These are phyloP conservation scores for Glarea lozoyensis DNA, from an alignment of 495 filamentous ascomycete species.

Conservation along the genomic window DNA sequence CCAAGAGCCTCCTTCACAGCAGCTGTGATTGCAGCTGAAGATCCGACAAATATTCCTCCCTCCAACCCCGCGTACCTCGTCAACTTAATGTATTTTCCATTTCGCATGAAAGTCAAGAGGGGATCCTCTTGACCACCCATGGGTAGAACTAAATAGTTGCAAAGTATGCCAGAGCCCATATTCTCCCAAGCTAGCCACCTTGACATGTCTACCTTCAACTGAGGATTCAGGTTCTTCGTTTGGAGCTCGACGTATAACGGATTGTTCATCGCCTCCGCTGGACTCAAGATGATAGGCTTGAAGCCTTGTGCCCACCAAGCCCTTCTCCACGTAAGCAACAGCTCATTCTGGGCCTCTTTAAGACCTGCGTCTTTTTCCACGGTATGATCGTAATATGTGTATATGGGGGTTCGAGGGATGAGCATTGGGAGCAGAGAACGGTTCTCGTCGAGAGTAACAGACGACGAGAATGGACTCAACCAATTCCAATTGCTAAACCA, in stretches of 20 bases:
- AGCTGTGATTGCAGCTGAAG: slow-evolving; percentile 53
- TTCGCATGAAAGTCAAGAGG: slow-evolving; percentile 60
- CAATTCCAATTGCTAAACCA: slow-evolving; percentile 90
- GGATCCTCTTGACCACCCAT: slow-evolving; percentile 75
- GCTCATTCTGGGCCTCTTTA: slow-evolving; percentile 61
- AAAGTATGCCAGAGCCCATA: slow-evolving; percentile 80
- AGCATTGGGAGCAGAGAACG: slow-evolving; percentile 80
- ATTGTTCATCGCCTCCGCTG: slow-evolving; percentile 78
- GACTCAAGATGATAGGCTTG: slow-evolving; percentile 69
- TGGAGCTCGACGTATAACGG: slow-evolving; percentile 66
- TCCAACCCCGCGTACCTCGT: slow-evolving; percentile 68
- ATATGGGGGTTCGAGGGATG: slow-evolving; percentile 64
- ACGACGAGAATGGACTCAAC: slow-evolving; percentile 81
- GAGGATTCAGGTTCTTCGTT: slow-evolving; percentile 38
- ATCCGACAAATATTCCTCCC: slow-evolving; percentile 65
- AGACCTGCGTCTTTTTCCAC: slow-evolving; percentile 49
- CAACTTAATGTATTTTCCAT: slow-evolving; percentile 61
- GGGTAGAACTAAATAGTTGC: slow-evolving; percentile 71
- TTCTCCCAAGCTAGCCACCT: slow-evolving; percentile 90
- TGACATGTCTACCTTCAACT: slow-evolving; percentile 63
- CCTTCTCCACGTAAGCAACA: slow-evolving; percentile 80
- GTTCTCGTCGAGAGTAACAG: slow-evolving; percentile 76
- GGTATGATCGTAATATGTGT: slow-evolving; percentile 80
- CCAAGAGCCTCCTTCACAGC: slow-evolving; percentile 58
- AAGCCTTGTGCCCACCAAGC: slow-evolving; percentile 96